phyloP scores from a whole-genome alignment of 2,329 filamentous ascomycete species.

The Aspergillus caelatus region DNA sequence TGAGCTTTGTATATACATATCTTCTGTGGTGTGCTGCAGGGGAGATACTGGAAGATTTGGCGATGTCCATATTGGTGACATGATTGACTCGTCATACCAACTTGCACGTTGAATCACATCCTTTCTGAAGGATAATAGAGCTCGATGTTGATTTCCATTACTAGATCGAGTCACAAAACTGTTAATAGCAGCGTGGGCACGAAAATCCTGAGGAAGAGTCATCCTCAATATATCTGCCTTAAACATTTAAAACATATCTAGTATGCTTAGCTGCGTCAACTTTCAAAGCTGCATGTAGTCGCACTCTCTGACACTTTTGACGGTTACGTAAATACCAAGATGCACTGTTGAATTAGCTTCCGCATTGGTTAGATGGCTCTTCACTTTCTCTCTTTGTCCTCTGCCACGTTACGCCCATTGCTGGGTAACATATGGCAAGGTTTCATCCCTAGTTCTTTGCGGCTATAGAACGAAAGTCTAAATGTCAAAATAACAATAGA shows the following conservation, averaged over 20 bases:
- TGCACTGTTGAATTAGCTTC: not conserved
- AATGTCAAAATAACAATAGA: not conserved
- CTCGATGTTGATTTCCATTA: not conserved
- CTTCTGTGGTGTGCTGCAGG: too few species aligned
- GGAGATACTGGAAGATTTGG: not conserved
- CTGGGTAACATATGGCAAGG: not conserved
- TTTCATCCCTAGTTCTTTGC: not conserved
- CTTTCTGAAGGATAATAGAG: not conserved
- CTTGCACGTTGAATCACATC: not conserved
- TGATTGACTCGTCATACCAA: not conserved
- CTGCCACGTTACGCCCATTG: not conserved
- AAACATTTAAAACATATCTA: not conserved
- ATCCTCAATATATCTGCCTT: not conserved
- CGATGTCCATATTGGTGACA: not conserved
- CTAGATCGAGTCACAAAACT: not conserved
- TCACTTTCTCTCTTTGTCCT: not conserved
- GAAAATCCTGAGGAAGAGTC: not conserved
- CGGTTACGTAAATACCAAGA: not conserved
- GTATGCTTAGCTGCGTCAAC: not conserved
- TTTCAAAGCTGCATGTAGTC: not conserved
- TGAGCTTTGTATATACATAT: not conserved
- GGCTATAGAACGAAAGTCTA: not conserved
- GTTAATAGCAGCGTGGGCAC: not conserved
- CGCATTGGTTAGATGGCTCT: not conserved
- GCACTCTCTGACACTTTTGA: not conserved